Base-by-base conservation (phyloP, 331 rosid species). In the Quercus tomentella region DNA sequence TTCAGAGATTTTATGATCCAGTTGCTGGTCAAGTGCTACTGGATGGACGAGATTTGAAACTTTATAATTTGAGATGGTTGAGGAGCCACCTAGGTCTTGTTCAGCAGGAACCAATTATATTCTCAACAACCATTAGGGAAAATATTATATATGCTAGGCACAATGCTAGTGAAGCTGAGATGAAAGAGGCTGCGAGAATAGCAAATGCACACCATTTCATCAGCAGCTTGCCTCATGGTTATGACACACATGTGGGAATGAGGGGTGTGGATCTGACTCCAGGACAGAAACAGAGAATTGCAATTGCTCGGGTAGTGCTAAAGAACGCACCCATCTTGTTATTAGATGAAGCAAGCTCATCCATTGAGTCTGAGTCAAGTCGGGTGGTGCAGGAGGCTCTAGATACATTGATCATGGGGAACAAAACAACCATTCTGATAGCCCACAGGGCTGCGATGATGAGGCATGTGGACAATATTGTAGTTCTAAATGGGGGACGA, bases 401-500 rank as follows among this genome's bases (percentile, higher is more conserved):
- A 10, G 99, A 93, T 85, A 96, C 99, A 5, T 91, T 96, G 60
- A 84, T 96, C 89, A 96, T 96, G 99, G 99, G 99, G 74, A 96
- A 96, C 86, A 96, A 93, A 86, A 96, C 99, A 61, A 93, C 99
- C 73, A 96, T 96, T 82, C 88, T 96, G 86, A 96, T 96, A 80
- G 99, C 99, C 16, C 99, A 96, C 75, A 89, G 99, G 80, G 97
- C 97, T 75, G 99, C 98, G 37, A 96, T 96, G 99, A 96, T 96
- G 99, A 89, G 97, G 84, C 97, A 96, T 26, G 99, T 96, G 6
- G 99, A 96, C 81, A 96, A 88, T 84, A 96, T 96, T 33, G 99
- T 96, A 16, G 99, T 96, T 71, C 97, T 96, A n/a, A 96, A 96
- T 73, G 99, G 99, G 68, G 99, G 99, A 66, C 83, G 97, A 76